Base-by-base conservation (phyloP, 1,284 basidiomycete genomes). In the Cutaneotrichosporon daszewskae region DNA sequence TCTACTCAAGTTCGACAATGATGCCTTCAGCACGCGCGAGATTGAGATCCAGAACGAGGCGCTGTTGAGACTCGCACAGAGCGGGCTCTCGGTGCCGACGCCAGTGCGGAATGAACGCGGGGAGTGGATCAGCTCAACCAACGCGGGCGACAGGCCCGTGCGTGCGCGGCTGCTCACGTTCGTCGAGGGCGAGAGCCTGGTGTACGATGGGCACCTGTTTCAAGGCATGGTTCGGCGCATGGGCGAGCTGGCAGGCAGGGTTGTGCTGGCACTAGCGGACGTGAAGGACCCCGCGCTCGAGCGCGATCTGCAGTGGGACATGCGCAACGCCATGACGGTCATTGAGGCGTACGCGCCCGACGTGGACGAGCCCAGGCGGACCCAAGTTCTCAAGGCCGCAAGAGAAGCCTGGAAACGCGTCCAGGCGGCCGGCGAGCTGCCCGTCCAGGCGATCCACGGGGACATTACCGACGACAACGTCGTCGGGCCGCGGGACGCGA, bases 381-480 rank as follows among this genome's bases (percentile, higher is more conserved):
- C 13, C 7, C 14, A 13, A 2, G 42, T 49, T 2, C 28, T 40
- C 13, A 8, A 9, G 13, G 42, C 38, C 2, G 14, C 47, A 4
- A 18, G 28, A 9, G 12, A 3, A 13, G 42, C 47, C 4, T 44
- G 42, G 38, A 26, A 36, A 5, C 11, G 18, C 4, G 42, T 49
- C 2, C 9, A 14, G 17, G n/a, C n/a, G 1, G 29, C 8, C n/a
- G 3, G 11, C 4, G 1, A 18, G 0, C 34, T 49, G 4, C 47
- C 47, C 4, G 13, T 41, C 16, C 47, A 49, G 38, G 23, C 38
- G 8, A 41, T 49, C 29, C 47, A 49, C 23, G 47, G 47, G 8
- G 47, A 49, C 38, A 44, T 49, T 13, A 49, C 42, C 5, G 47
- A 49, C 42, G 47, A 49, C 47, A 49, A 49, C 14, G 42, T 49